Conservation (phyloP, 441 rosid species). For the Geranium incanum region DNA sequence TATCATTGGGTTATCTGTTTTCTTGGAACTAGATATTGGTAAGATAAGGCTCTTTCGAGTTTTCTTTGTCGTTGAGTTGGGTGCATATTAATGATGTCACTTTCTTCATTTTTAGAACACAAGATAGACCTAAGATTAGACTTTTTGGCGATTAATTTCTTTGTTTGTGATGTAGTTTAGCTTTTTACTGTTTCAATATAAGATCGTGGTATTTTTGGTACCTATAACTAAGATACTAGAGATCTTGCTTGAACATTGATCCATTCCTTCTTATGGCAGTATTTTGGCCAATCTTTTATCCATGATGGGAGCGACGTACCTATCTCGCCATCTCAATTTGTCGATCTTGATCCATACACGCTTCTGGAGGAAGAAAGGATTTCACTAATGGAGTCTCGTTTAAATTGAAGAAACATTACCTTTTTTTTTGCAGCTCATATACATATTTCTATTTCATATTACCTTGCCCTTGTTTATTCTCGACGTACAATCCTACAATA, state of each 20-base stretch:
- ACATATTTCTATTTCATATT: conserved; percentile 2
- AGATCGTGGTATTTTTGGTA: neutral
- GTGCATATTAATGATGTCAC: neutral
- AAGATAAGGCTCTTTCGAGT: neutral
- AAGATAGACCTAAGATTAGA: neutral
- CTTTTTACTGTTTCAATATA: neutral
- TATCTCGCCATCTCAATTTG: conserved; percentile 40
- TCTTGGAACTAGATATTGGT: neutral
- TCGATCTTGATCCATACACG: conserved; percentile 55
- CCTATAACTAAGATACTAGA: neutral
- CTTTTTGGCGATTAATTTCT: too few species aligned
- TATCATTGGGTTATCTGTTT: neutral
- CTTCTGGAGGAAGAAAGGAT: conserved; percentile 86
- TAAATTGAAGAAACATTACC: conserved; percentile 37
- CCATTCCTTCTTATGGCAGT: conserved; percentile 36
- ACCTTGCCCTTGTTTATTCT: neutral
- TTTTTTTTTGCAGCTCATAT: conserved; percentile 1
- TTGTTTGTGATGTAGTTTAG: neutral
- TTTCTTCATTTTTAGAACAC: neutral
- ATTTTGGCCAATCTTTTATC: conserved; percentile 62
- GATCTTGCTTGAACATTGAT: conserved; percentile 9
- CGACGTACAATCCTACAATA: too few species aligned
- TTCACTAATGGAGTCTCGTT: conserved; percentile 50
- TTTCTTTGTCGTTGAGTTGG: neutral
- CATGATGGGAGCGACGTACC: conserved; percentile 49